Evolutionary conservation across 768 basidiomycete species (phyloP).

Genomic region (Cystofilobasidium ferigula): DNA sequence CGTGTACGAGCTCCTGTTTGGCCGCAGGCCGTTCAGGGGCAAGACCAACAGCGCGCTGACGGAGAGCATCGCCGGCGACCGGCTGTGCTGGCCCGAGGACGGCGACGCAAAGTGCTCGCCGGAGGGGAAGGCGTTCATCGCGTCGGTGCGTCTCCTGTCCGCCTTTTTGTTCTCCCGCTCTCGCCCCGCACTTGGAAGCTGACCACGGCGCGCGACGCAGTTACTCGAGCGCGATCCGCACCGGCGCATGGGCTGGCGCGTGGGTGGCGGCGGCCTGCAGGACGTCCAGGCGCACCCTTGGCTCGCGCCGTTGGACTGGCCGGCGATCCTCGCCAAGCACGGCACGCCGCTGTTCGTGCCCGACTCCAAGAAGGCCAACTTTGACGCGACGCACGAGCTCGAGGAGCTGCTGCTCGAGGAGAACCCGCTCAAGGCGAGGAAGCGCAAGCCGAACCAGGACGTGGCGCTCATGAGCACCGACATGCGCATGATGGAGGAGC

Average conservation of each 20-base stretch:
- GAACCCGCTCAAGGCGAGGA: slow-evolving; percentile 89
- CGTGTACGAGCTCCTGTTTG: slow-evolving; percentile 83
- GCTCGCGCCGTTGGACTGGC: slow-evolving; percentile 52
- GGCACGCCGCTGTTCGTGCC: slow-evolving; percentile 7
- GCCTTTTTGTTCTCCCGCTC: too few species aligned
- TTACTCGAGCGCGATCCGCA: slow-evolving; percentile 74
- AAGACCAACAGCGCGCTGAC: slow-evolving; percentile 87
- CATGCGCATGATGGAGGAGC: slow-evolving; percentile 97
- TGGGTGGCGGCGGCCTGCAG: slow-evolving; percentile 64
- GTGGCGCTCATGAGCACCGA: slow-evolving; percentile 73
- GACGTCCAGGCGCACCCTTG: slow-evolving; percentile 73
- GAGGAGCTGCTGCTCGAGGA: slow-evolving; percentile 93
- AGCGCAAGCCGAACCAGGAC: slow-evolving; percentile 81
- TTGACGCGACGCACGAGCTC: slow-evolving; percentile 94
- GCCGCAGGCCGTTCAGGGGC: slow-evolving; percentile 82
- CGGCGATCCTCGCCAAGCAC: neutral
- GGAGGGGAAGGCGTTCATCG: neutral
- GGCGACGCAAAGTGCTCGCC: slow-evolving; percentile 58
- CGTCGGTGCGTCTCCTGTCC: neutral
- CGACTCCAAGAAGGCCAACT: slow-evolving; percentile 97
- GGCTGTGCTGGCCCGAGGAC: slow-evolving; percentile 80
- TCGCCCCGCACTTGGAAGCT: too few species aligned
- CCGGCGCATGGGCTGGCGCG: slow-evolving; percentile 69
- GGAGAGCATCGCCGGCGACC: slow-evolving; percentile 79
- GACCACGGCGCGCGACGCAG: too few species aligned